A percentile compares a stretch with the other conserved stretches of the same genome.
These are phyloP conservation scores for Trichomonas vaginalis DNA, from an alignment of 208 protist species.

Conservation along the genomic window DNA sequence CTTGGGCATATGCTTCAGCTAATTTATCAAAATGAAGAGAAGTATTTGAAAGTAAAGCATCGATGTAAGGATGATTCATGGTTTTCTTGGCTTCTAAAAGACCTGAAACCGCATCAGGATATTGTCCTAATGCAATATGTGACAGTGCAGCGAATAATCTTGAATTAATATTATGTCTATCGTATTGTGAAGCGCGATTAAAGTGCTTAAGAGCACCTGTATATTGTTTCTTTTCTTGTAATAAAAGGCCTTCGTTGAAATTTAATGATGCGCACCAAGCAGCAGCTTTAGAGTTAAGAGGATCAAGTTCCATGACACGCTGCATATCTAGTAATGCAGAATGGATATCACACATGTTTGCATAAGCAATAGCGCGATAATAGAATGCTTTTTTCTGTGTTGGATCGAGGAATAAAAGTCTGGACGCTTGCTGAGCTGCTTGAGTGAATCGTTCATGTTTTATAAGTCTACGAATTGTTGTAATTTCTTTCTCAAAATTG, in stretches of 20 bases:
- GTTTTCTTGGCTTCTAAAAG: not conserved
- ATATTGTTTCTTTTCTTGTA: not conserved
- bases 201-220: not conserved
- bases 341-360: constrained; percentile 4
- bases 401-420: not conserved
- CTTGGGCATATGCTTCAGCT: not conserved
- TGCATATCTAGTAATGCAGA: not conserved
- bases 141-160: not conserved
- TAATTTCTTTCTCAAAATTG: constrained; percentile 18
- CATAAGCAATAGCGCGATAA: not conserved
- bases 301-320: not conserved
- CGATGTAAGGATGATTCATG: not conserved
- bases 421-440: not conserved
- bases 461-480: not conserved
- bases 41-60: not conserved
- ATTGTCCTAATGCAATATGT: not conserved
- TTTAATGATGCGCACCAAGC: not conserved
- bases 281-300: not conserved
- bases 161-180: constrained; percentile 7
- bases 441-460: not conserved
- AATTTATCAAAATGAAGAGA: not conserved
- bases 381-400: not conserved
- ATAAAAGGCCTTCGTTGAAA: not conserved
- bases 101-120: not conserved
- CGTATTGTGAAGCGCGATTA: not conserved